Conservation (phyloP, 306 rosid species). For the Vigna nakashimae region DNA sequence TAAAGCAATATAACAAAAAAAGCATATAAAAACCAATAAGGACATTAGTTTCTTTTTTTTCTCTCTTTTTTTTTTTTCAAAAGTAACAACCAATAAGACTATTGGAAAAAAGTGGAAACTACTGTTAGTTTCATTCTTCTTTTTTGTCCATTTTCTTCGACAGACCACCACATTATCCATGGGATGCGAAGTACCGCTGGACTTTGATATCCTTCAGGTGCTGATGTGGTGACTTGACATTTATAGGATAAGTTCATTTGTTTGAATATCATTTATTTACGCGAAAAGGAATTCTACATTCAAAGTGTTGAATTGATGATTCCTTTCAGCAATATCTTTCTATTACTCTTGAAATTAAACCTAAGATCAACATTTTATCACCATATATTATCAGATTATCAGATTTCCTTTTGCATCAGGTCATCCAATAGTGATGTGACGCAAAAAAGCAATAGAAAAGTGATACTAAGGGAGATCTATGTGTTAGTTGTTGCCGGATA, state of each 20-base stretch:
- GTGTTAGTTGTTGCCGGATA: constrained; percentile 45
- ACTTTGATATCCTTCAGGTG: not conserved
- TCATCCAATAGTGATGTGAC: not conserved
- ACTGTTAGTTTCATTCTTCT: not conserved
- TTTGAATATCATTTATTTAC: not conserved
- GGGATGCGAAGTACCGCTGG: not conserved
- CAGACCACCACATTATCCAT: not conserved
- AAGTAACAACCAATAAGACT: not conserved
- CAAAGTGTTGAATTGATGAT: not conserved
- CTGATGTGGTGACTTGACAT: not conserved
- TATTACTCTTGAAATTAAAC: not conserved
- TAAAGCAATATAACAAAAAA: not conserved
- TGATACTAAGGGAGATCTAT: not conserved
- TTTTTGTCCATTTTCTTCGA: not conserved
- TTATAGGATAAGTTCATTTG: not conserved
- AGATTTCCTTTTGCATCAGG: not conserved
- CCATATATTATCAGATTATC: no score
- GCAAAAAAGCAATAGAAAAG: not conserved
- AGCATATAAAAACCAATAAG: not conserved
- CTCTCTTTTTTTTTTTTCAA: not conserved
- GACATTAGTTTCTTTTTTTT: not conserved
- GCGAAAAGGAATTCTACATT: not conserved
- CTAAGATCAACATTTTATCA: not conserved
- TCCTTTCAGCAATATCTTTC: not conserved
- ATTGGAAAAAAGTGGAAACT: not conserved